Evolutionary conservation across 2,329 filamentous ascomycete species (phyloP), one percentile per base, ranked within the genome.

Genomic region (Aspergillus novoparasiticus): DNA sequence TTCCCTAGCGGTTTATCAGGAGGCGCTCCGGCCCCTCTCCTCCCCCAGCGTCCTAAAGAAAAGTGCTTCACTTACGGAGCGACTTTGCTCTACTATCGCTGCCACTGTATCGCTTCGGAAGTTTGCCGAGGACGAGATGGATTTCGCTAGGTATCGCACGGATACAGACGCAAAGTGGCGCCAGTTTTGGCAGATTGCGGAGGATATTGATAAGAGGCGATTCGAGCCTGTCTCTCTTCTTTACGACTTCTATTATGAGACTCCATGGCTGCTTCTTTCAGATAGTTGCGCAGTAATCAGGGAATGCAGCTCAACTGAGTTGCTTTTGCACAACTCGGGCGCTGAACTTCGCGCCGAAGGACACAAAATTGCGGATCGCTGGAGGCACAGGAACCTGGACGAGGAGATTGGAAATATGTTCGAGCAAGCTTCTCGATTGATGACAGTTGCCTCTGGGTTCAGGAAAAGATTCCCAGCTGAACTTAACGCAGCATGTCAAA

Each of bases 111-210:
- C 86, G 0, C 80, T 94, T 41, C 85, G 86, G 51, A 87, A 87
- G 59, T 83, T 81, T 34, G 80, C 87, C 11, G 84, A 87, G 16
- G 88, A 88, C 16, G 85, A 85, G 32, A 87, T 92, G 78, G 90
- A 96, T 71, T 92, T 92, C 69, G 87, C 90, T 28, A 85, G 89
- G 62, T 95, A 94, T 74, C 86, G 90, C 61, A 81, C 84, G 39
- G 89, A 92, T 36, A 89, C 90, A 59, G 90, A 95, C 73, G 85
- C 86, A 12, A 93, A 97, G 75, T 99, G 95, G 95, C 88, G 91
- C 66, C 87, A 91, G 57, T 96, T 96, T 77, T 97, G 93, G 80
- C 89, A 93, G 36, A 84, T 98, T 21, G 85, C 96, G 21, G 84
- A 91, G 14, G 94, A 97, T 74, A 81, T 99, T 46, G 93, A 98